A percentile compares a stretch with the other conserved stretches of the same genome.
phyloP scores from a whole-genome alignment of 2,329 filamentous ascomycete genomes.

The Colletotrichum tropicicola region DNA sequence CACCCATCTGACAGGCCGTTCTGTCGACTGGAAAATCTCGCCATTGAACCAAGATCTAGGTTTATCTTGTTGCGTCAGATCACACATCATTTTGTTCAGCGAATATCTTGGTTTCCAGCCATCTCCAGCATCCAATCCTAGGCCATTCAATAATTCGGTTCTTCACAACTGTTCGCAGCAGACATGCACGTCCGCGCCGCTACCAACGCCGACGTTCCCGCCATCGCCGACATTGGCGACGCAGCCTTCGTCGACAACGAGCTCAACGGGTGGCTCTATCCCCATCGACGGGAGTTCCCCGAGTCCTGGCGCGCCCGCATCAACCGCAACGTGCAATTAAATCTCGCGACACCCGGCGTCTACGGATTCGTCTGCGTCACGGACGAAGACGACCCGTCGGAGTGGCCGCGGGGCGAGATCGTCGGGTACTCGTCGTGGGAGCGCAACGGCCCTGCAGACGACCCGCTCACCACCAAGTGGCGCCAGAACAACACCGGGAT shows the following conservation, averaged over 20 bases:
- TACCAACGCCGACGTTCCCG: neutral
- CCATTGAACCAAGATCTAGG: too few relatives aligned
- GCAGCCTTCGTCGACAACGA: neutral
- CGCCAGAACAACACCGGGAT: neutral
- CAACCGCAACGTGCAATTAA: neutral
- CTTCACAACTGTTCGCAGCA: neutral
- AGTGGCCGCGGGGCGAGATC: neutral
- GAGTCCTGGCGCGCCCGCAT: neutral
- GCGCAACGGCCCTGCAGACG: neutral
- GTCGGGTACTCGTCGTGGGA: neutral
- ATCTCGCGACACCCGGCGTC: neutral
- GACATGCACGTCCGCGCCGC: neutral
- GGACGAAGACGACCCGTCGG: neutral
- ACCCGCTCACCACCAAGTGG: neutral
- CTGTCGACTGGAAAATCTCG: too few relatives aligned
- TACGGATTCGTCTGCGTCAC: neutral
- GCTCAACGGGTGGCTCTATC: neutral
- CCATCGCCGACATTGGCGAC: neutral
- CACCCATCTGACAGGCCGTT: too few relatives aligned
- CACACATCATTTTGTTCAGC: too few relatives aligned
- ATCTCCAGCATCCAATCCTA: too few relatives aligned
- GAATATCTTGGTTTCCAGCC: too few relatives aligned
- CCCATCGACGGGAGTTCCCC: neutral
- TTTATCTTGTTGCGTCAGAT: too few relatives aligned
- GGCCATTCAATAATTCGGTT: neutral